A percentile compares a stretch with the other conserved stretches of the same genome.
phyloP scores from a whole-genome alignment of 2,329 filamentous ascomycete genomes.

The Stemphylium lycopersici region DNA sequence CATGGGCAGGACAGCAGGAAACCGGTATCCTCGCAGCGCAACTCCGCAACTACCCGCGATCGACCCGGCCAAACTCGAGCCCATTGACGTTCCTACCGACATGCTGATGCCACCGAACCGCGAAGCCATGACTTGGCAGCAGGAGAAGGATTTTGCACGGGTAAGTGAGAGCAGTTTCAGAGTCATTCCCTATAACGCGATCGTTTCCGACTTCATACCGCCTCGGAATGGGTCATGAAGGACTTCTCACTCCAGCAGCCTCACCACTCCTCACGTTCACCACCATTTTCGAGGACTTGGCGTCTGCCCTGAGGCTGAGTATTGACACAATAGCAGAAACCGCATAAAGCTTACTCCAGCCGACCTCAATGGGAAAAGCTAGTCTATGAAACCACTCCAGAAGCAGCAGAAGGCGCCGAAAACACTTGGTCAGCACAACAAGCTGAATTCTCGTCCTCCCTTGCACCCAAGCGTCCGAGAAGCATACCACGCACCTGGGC shows the following conservation, averaged over 20 bases:
- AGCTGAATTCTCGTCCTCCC: not conserved
- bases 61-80: not conserved
- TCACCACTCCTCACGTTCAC: not conserved
- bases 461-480: not conserved
- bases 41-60: not conserved
- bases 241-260: not conserved
- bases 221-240: not conserved
- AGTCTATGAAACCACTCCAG: not conserved
- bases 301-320: not conserved
- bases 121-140: constrained; percentile 28
- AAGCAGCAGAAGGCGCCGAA: not conserved
- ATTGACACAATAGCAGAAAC: constrained; percentile 7
- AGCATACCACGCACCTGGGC: constrained; percentile 8
- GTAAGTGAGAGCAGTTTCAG: constrained; percentile 23
- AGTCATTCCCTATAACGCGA: not conserved
- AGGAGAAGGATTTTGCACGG: constrained; percentile 17
- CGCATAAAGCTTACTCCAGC: constrained; percentile 1
- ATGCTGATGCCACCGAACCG: not conserved
- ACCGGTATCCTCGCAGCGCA: constrained; percentile 3
- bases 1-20: constrained; percentile 8
- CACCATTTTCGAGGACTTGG: not conserved
- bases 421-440: constrained; percentile 8
- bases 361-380: constrained; percentile 9
- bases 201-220: not conserved
- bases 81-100: not conserved